phyloP scores from a whole-genome alignment of 495 filamentous ascomycete genomes.

The Lasiosphaeria ovina region DNA sequence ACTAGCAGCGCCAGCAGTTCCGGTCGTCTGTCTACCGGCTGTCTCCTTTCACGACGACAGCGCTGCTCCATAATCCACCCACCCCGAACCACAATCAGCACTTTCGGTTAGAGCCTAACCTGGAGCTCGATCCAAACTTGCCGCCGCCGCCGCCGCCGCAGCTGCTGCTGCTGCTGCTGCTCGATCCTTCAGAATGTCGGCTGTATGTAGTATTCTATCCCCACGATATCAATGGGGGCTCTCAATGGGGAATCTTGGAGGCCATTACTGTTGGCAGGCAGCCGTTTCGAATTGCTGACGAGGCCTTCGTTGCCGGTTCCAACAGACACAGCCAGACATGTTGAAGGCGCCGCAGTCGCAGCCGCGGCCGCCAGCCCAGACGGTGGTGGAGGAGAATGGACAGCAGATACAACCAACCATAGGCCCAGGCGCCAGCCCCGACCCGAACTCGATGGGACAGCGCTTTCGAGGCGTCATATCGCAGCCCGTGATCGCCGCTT shows the following conservation, averaged over 20 bases:
- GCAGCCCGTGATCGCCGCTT: conserved; percentile 84
- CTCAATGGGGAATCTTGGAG: too few relatives aligned
- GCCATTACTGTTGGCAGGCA: too few relatives aligned
- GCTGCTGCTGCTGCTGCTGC: conserved; percentile 3
- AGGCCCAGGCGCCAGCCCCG: background rate
- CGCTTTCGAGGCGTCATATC: conserved; percentile 53
- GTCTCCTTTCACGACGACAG: too few relatives aligned
- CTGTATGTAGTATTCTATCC: conserved; percentile 20
- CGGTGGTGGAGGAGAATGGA: background rate
- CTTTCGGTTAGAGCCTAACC: too few relatives aligned
- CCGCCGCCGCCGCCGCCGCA: too few relatives aligned
- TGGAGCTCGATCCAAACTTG: too few relatives aligned
- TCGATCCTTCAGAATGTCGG: conserved; percentile 30
- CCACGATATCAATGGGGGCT: background rate
- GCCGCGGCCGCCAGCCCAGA: conserved; percentile 1
- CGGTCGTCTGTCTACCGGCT: too few relatives aligned
- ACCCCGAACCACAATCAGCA: too few relatives aligned
- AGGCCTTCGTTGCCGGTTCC: background rate
- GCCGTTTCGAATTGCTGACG: conserved; percentile 5
- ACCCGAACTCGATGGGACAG: conserved; percentile 13
- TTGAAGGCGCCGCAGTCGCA: conserved; percentile 10
- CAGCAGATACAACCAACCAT: too few relatives aligned
- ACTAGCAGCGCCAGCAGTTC: too few relatives aligned
- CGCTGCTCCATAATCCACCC: too few relatives aligned
- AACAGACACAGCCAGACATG: conserved; percentile 20